Evolutionary conservation across 2,329 filamentous ascomycete species (phyloP).

Genomic region (Colletotrichum melonis): DNA sequence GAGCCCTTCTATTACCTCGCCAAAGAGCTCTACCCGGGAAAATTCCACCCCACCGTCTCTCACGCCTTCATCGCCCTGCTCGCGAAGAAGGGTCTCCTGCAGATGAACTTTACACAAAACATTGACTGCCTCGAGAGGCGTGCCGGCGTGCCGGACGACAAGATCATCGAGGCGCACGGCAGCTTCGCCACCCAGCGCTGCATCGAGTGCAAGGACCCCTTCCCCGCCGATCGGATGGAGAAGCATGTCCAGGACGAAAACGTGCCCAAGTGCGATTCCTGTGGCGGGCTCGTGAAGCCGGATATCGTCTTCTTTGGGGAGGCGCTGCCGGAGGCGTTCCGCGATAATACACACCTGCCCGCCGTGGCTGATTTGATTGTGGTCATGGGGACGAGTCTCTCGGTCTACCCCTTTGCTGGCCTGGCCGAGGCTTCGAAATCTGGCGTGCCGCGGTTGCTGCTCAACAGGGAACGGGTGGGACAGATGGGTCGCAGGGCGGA

Average conservation of each 20-base stretch:
- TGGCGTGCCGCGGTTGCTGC: slow-evolving; percentile 79
- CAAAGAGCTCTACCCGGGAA: slow-evolving; percentile 91
- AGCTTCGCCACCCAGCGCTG: slow-evolving; percentile 93
- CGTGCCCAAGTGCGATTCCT: slow-evolving; percentile 78
- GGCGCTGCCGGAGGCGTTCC: slow-evolving; percentile 58
- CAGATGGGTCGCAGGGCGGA: slow-evolving; percentile 80
- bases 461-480: slow-evolving; percentile 89
- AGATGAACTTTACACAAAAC: slow-evolving; percentile 96
- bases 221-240: slow-evolving; percentile 80
- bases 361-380: slow-evolving; percentile 80
- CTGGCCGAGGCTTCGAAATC: slow-evolving; percentile 74
- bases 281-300: slow-evolving; percentile 87
- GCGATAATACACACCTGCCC: slow-evolving; percentile 56
- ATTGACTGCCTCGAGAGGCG: slow-evolving; percentile 94
- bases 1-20: slow-evolving; percentile 93
- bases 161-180: slow-evolving; percentile 93
- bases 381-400: slow-evolving; percentile 88
- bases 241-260: slow-evolving; percentile 72
- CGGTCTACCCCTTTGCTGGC: slow-evolving; percentile 89
- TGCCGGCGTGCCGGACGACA: slow-evolving; percentile 83
- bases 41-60: slow-evolving; percentile 87
- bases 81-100: slow-evolving; percentile 79
- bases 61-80: slow-evolving; percentile 91
- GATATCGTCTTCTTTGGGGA: slow-evolving; percentile 97
- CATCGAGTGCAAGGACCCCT: slow-evolving; percentile 84